Conservation (phyloP, 805 yeast genomes). For the Tetrapisispora pingtungensis region DNA sequence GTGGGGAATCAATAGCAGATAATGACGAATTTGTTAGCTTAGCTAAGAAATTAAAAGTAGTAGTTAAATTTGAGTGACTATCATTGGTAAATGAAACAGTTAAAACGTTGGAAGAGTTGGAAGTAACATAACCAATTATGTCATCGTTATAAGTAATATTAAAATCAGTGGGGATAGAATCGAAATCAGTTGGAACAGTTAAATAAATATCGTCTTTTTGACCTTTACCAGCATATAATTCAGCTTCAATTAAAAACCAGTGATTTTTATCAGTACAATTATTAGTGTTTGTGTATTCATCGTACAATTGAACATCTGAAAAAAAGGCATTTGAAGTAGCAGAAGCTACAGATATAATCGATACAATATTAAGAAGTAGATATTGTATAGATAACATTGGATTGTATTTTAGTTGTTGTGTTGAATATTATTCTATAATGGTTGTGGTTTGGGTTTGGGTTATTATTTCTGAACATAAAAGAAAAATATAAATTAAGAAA, state of each 20-base stretch:
- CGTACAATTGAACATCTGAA: constrained; percentile 16
- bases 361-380: not conserved
- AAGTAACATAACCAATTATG: constrained; percentile 14
- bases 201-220: constrained; percentile 12
- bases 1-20: constrained; percentile 11
- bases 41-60: constrained; percentile 20
- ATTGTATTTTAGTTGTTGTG: too few relatives aligned
- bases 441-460: too few relatives aligned
- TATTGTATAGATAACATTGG: constrained; percentile 1
- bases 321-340: constrained; percentile 10
- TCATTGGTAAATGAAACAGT: constrained; percentile 11
- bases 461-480: too few relatives aligned
- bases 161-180: constrained; percentile 14
- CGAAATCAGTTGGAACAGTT: constrained; percentile 18
- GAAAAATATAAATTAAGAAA: too few relatives aligned
- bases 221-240: constrained; percentile 17
- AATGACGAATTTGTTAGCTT: constrained; percentile 13
- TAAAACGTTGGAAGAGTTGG: constrained; percentile 16
- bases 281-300: constrained; percentile 15
- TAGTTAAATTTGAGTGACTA: constrained; percentile 8
- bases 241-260: constrained; percentile 22
- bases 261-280: constrained; percentile 20
- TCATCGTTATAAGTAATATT: constrained; percentile 10
- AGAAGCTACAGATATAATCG: not conserved
- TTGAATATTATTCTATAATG: too few relatives aligned